Base-by-base conservation (phyloP, 345 rosid genomes). In the Eucalyptus paniculata region DNA sequence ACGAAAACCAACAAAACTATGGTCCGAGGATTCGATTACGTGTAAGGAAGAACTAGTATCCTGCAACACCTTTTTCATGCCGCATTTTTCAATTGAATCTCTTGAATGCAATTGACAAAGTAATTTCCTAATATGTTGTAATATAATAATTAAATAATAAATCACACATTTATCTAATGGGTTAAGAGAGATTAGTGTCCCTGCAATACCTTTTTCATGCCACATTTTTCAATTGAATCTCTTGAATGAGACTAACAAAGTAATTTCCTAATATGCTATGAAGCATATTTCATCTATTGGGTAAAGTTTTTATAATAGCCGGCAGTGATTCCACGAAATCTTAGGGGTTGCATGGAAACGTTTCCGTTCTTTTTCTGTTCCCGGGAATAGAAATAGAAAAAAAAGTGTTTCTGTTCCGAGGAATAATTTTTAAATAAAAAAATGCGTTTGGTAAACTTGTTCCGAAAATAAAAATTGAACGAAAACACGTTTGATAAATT, bases 181-280 rank as follows among this genome's bases (percentile, higher is more conserved):
- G 5, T 56, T 24, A 24, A 14, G 42, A 32, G 13, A 40, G 23
- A 7, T 69, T 34, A 65, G 77, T 1, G 37, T 65, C 72, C 67
- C 8, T 4, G 0, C 16, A 12, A 60, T 2, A 28, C 32, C 67
- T 28, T 60, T 60, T 60, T 12, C 8, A 28, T 28, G 0, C 1
- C 67, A 6, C 67, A 28, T 14, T 30, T 30, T 30, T 30, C 19
- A 65, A 30, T 65, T 30, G 9, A 7, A 65, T 65, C 37, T 65
- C 72, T 65, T 30, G 9, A 65, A 65, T 14, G 72, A 0, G 10
- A 14, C 72, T 65, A 30, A 28, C 37, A 30, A 65, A 65, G 37
- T 65, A 30, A 28, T 14, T 65, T 65, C 72, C 19, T 30, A 30
- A 30, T 65, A 65, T n/a, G 72, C 17, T 65, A n/a, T 6, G 69